Evolutionary conservation across 371 early-diverging fungal genomes (phyloP).

Genomic region (Mortierella sp.): DNA sequence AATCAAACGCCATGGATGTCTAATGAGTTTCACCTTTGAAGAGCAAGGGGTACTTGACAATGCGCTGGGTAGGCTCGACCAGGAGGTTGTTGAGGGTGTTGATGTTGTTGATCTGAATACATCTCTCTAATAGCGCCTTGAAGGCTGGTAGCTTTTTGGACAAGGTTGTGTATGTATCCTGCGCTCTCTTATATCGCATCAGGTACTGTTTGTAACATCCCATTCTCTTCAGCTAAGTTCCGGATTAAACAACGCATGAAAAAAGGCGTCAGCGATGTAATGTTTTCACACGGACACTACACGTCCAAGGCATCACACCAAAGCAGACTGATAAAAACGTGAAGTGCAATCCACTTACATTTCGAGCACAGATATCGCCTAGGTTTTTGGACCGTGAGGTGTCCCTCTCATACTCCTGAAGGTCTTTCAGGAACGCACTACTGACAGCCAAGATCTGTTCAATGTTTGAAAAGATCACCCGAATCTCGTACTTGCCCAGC

Average conservation of each 20-base stretch:
- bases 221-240: slow-evolving; percentile 29
- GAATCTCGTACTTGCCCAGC: slow-evolving; percentile 43
- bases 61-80: slow-evolving; percentile 51
- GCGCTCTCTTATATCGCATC: slow-evolving; percentile 33
- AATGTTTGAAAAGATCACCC: slow-evolving; percentile 46
- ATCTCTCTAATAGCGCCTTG: slow-evolving; percentile 25
- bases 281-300: not conserved
- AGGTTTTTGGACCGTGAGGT: slow-evolving; percentile 9
- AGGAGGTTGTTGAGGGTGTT: slow-evolving; percentile 33
- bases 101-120: slow-evolving; percentile 21
- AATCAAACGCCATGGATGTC: not conserved
- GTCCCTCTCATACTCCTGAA: slow-evolving; percentile 28
- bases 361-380: slow-evolving; percentile 42
- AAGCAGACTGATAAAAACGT: not conserved
- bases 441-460: slow-evolving; percentile 38
- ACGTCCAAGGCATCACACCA: too few relatives aligned
- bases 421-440: slow-evolving; percentile 33
- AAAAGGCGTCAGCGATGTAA: not conserved
- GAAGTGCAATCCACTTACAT: slow-evolving; percentile 23
- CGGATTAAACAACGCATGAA: not conserved
- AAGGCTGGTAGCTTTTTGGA: slow-evolving; percentile 26
- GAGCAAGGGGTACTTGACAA: slow-evolving; percentile 48
- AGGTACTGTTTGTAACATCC: slow-evolving; percentile 39
- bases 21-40: slow-evolving; percentile 35
- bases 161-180: slow-evolving; percentile 19